Evolutionary conservation across 352 stramenopile genomes (phyloP).

Genomic region (Pythium vanterpoolii): DNA sequence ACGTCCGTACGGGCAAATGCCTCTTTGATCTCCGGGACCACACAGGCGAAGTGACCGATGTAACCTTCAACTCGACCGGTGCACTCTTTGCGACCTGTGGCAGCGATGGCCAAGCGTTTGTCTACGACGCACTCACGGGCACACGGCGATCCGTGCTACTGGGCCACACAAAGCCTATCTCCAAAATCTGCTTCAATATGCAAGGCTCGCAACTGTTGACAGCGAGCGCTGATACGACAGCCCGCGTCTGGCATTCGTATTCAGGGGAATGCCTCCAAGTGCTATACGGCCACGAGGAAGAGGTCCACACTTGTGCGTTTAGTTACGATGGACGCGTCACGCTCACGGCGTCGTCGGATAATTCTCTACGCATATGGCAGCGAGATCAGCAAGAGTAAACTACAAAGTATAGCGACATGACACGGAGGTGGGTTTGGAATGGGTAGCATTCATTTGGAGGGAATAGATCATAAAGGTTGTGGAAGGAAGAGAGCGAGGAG

Average conservation of each 20-base stretch:
- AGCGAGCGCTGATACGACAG: slow-evolving; percentile 48
- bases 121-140: slow-evolving; percentile 75
- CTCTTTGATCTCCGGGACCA: slow-evolving; percentile 61
- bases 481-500: slow-evolving; percentile 3
- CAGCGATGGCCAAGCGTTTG: slow-evolving; percentile 45
- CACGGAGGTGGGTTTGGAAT: neutral
- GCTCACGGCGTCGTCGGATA: slow-evolving; percentile 60
- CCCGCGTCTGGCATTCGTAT: slow-evolving; percentile 67
- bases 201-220: slow-evolving; percentile 62
- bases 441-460: neutral
- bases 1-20: slow-evolving; percentile 54
- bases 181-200: slow-evolving; percentile 60
- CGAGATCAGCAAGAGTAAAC: slow-evolving; percentile 16
- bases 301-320: slow-evolving; percentile 55
- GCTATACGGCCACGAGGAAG: slow-evolving; percentile 58
- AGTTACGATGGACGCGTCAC: slow-evolving; percentile 54
- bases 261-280: slow-evolving; percentile 63
- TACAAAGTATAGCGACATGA: neutral
- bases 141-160: slow-evolving; percentile 38
- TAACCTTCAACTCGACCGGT: slow-evolving; percentile 62
- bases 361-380: slow-evolving; percentile 63
- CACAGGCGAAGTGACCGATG: slow-evolving; percentile 45
- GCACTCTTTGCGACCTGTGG: slow-evolving; percentile 56
- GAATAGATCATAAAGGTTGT: neutral
- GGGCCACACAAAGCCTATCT: slow-evolving; percentile 48